phyloP scores from a whole-genome alignment of 768 basidiomycete genomes.

The Psilocybe cubensis region DNA sequence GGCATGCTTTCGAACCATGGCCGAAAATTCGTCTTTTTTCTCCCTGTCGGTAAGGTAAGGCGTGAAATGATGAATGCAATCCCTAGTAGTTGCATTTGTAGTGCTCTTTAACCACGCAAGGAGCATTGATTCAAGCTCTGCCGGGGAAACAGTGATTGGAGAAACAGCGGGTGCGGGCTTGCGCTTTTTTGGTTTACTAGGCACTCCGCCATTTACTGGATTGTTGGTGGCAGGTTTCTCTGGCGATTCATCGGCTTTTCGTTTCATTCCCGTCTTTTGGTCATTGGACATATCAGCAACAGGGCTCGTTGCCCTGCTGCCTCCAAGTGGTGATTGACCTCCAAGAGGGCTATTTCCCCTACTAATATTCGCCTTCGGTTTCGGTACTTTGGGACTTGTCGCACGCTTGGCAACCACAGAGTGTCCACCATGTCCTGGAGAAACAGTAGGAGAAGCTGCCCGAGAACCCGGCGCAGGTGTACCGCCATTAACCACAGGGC shows the following conservation, averaged over 20 bases:
- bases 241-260: slow-evolving; percentile 49
- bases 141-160: slow-evolving; percentile 41
- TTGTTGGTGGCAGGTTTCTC: slow-evolving; percentile 18
- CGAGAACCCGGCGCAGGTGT: slow-evolving; percentile 47
- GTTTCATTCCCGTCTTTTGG: slow-evolving; percentile 39
- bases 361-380: slow-evolving; percentile 52
- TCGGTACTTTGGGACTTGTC: slow-evolving; percentile 77
- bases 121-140: slow-evolving; percentile 68
- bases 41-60: slow-evolving; percentile 70
- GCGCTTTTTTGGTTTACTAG: slow-evolving; percentile 59
- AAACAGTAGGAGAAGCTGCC: slow-evolving; percentile 59
- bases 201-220: slow-evolving; percentile 21
- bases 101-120: slow-evolving; percentile 77
- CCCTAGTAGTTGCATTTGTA: slow-evolving; percentile 72
- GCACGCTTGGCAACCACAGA: slow-evolving; percentile 83
- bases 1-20: slow-evolving; percentile 80
- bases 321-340: slow-evolving; percentile 53
- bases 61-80: slow-evolving; percentile 81
- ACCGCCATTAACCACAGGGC: slow-evolving; percentile 22
- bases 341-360: slow-evolving; percentile 65
- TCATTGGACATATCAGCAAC: slow-evolving; percentile 25
- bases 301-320: slow-evolving; percentile 50
- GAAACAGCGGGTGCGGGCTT: slow-evolving; percentile 48
- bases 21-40: slow-evolving; percentile 78
- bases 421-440: slow-evolving; percentile 69